phyloP scores from a whole-genome alignment of 495 filamentous ascomycete species.

The Penicillium samsonianum region DNA sequence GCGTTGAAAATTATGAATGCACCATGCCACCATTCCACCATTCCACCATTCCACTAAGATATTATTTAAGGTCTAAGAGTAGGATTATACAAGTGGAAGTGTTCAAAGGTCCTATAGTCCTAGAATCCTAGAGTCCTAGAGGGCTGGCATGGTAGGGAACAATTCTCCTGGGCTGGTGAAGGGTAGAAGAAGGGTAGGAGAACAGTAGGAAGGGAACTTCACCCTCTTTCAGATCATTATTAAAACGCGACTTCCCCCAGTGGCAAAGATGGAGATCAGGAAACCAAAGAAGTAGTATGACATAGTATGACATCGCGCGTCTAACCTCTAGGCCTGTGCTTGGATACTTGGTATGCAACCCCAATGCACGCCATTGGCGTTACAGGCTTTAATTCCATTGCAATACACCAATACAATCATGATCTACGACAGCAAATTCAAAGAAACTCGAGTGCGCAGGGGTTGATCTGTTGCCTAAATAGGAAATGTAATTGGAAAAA shows the following conservation, averaged over 20 bases:
- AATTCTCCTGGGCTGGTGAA: conserved; percentile 16
- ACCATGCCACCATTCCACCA: neutral
- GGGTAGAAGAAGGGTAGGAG: conserved; percentile 12
- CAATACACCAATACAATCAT: conserved; percentile 5
- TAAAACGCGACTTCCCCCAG: conserved; percentile 9
- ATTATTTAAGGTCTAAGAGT: neutral
- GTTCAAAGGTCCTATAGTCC: neutral
- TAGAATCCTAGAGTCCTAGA: conserved; percentile 7
- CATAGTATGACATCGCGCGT: neutral
- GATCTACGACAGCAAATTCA: neutral
- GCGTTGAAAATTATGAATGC: conserved; percentile 1
- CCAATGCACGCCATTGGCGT: conserved; percentile 4
- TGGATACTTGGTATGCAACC: neutral
- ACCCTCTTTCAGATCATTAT: conserved; percentile 14
- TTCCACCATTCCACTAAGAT: neutral
- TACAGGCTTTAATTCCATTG: neutral
- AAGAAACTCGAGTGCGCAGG: neutral
- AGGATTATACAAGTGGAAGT: conserved; percentile 1
- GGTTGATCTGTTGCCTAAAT: conserved; percentile 4
- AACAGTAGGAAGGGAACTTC: conserved; percentile 1
- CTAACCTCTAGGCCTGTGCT: neutral
- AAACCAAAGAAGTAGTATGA: neutral
- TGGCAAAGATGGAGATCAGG: neutral
- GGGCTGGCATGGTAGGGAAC: conserved; percentile 2
- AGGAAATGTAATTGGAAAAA: conserved; percentile 25